Evolutionary conservation across 2,329 filamentous ascomycete species (phyloP).

Genomic region (Apiospora arundinis): DNA sequence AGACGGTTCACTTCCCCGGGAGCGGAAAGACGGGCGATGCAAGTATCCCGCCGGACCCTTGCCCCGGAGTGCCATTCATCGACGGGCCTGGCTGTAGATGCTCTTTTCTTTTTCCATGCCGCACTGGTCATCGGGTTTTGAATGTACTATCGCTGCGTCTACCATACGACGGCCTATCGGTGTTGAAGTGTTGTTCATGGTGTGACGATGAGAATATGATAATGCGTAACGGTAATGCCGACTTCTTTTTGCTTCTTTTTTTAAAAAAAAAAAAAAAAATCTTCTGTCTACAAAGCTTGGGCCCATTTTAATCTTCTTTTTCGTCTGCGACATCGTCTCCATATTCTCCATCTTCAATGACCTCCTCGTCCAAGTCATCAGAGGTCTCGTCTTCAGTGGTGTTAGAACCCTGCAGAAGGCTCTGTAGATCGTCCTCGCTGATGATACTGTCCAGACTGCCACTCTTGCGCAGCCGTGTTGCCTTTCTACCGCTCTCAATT

Average conservation of each 20-base stretch:
- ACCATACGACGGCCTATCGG: background rate
- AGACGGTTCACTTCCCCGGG: constrained; percentile 3
- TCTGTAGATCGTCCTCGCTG: constrained; percentile 64
- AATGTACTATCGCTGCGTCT: background rate
- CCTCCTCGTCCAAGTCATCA: constrained; percentile 23
- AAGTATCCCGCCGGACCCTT: constrained; percentile 10
- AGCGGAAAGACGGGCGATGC: constrained; percentile 12
- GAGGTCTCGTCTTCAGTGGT: constrained; percentile 25
- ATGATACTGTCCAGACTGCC: constrained; percentile 66
- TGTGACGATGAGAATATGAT: background rate
- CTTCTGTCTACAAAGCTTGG: constrained; percentile 15
- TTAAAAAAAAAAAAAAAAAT: too few species aligned
- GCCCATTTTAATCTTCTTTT: constrained; percentile 27
- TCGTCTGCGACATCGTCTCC: constrained; percentile 31
- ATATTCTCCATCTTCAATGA: constrained; percentile 31
- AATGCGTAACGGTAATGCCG: background rate
- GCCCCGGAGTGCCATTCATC: background rate
- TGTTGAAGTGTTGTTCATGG: background rate
- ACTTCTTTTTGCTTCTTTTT: background rate
- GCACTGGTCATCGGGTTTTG: background rate
- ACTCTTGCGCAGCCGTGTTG: constrained; percentile 56
- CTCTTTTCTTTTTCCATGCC: constrained; percentile 8
- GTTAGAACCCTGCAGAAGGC: constrained; percentile 46
- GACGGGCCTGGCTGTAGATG: background rate
- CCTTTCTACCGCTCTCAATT: constrained; percentile 64